phyloP scores from a whole-genome alignment of 2,329 filamentous ascomycete genomes.

The Fusarium protoensiforme region DNA sequence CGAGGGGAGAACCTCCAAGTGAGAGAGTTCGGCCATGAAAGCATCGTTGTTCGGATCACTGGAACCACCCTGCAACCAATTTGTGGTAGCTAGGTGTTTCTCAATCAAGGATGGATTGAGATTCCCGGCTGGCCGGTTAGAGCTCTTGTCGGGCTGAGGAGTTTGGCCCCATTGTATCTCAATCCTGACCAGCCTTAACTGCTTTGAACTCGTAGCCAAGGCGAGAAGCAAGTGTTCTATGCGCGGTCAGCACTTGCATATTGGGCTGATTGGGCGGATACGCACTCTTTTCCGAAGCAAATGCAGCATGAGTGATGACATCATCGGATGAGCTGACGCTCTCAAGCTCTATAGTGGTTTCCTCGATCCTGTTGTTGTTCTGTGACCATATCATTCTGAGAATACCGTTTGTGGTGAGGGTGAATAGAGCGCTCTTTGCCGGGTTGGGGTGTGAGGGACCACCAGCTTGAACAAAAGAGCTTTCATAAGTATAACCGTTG shows the following conservation, averaged over 20 bases:
- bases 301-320: constrained; percentile 81
- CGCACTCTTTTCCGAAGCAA: constrained; percentile 79
- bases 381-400: constrained; percentile 84
- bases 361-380: constrained; percentile 76
- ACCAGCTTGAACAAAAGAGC: constrained; percentile 71
- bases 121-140: constrained; percentile 56
- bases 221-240: constrained; percentile 69
- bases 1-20: constrained; percentile 78
- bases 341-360: constrained; percentile 79
- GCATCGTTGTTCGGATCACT: constrained; percentile 57
- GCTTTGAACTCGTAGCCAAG: constrained; percentile 75
- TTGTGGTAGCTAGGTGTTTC: constrained; percentile 67
- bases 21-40: constrained; percentile 73
- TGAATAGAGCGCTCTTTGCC: constrained; percentile 78
- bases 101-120: constrained; percentile 66
- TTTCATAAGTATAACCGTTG: constrained; percentile 75
- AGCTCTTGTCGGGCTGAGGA: constrained; percentile 64
- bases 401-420: constrained; percentile 78
- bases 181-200: constrained; percentile 79
- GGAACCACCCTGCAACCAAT: constrained; percentile 64
- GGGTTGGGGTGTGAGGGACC: constrained; percentile 80
- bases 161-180: constrained; percentile 75
- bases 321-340: constrained; percentile 78
- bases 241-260: constrained; percentile 39
- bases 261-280: not conserved